These are phyloP conservation scores for Dipteronia sinensis DNA, from an alignment of 345 rosid genomes.

Conservation along the genomic window DNA sequence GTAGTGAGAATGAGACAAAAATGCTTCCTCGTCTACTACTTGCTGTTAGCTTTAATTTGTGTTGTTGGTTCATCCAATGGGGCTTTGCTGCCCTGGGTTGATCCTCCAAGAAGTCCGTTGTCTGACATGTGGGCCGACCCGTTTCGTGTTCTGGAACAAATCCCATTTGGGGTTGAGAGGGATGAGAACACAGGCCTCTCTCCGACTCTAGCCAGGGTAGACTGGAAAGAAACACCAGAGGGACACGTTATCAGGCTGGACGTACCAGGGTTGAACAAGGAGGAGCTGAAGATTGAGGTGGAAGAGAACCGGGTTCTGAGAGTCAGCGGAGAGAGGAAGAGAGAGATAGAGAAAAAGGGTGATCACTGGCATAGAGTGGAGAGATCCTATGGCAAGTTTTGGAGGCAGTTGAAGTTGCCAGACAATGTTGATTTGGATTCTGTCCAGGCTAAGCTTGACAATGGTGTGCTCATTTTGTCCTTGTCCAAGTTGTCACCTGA, in stretches of 20 bases:
- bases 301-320: constrained; percentile 62
- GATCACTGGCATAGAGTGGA: constrained; percentile 87
- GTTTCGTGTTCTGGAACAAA: constrained; percentile 61
- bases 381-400: constrained; percentile 76
- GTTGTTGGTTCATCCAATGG: constrained; percentile 27
- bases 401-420: constrained; percentile 78
- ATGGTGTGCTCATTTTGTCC: constrained; percentile 65
- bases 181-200: constrained; percentile 46
- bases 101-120: constrained; percentile 43
- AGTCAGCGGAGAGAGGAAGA: constrained; percentile 79
- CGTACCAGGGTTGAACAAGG: constrained; percentile 74
- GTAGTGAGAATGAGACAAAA: constrained; percentile 23
- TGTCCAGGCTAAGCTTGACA: constrained; percentile 64
- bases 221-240: constrained; percentile 89
- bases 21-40: neutral
- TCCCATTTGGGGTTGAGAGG: constrained; percentile 54
- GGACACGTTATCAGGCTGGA: constrained; percentile 65
- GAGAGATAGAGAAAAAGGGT: constrained; percentile 62
- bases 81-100: constrained; percentile 47
- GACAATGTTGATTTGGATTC: constrained; percentile 72
- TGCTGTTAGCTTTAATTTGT: constrained; percentile 23
- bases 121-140: constrained; percentile 61
- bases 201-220: constrained; percentile 52
- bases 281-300: constrained; percentile 78
- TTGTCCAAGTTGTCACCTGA: constrained; percentile 63